Base-by-base conservation (phyloP, 495 filamentous ascomycete genomes). In the Saxophila tyrrhenica region DNA sequence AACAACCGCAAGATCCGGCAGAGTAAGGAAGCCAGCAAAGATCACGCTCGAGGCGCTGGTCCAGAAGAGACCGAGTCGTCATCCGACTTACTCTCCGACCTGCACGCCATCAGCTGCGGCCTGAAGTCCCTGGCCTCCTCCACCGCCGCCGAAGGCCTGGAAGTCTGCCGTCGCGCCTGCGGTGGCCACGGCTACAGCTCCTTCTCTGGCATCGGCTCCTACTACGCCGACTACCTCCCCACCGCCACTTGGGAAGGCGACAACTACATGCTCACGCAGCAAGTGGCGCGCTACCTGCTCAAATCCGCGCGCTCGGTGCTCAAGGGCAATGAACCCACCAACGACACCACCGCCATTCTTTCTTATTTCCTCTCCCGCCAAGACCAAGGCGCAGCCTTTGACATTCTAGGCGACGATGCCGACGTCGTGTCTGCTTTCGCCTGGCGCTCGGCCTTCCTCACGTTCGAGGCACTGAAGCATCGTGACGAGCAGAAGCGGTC, bases 201-300 rank as follows among this genome's bases (percentile, higher is more conserved):
- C 60, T 83, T 85, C 70, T 76, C 75, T 56, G 84, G 84, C 13
- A 84, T 87, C 56, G 81, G 81, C 2, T 60, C 75, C 7, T 79
- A 76, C 71, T 87, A 85, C 64, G 70, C 84, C 7, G 80, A 85
- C 59, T 83, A 85, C 63, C 71, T 86, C 0, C 80, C 84, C 19
- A 84, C 81, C 0, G 73, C 81, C 23, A 87, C 84, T 13, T 80
- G 75, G 68, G 78, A 81, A 65, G 82, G 84, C 39, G 85, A 87
- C 65, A 87, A 87, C 69, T 86, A 83, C 63, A 86, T 87, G 80
- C 70, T 87, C 45, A 82, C 81, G 32, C 85, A 87, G 61, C 85
- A 89, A 70, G 83, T 86, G n/a, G 80, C 82, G 2, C 74, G 83
- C 58, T 86, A 86, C 60, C 72, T 83, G 38, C 70, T 83, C 47